phyloP scores from a whole-genome alignment of 257 asterid genomes.

The Capsicum chinense region DNA sequence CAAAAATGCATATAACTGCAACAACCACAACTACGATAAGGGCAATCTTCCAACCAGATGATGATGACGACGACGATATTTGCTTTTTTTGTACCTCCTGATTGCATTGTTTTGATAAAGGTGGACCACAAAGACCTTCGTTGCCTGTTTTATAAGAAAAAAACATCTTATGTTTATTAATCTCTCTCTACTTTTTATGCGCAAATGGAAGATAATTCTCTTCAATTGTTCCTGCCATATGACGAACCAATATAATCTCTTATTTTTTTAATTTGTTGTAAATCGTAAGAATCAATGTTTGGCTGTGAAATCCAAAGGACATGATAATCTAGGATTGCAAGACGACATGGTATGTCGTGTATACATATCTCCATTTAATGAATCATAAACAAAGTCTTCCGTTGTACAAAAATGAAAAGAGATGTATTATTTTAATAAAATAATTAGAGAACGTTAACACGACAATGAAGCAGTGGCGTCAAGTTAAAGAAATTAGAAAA shows the following conservation, averaged over 20 bases:
- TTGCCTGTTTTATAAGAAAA: constrained; percentile 52
- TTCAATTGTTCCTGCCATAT: not conserved
- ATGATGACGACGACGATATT: constrained; percentile 34
- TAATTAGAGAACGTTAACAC: not conserved
- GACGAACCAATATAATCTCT: not conserved
- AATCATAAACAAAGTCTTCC: not conserved
- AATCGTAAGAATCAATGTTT: not conserved
- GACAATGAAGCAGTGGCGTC: not conserved
- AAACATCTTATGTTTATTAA: not conserved
- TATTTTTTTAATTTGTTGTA: not conserved
- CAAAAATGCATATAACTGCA: constrained; percentile 36
- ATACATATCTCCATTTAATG: not conserved
- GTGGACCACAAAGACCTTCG: constrained; percentile 67
- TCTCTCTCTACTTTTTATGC: not conserved
- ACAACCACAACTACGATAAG: constrained; percentile 44
- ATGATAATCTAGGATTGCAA: not conserved
- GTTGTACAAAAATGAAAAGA: not conserved
- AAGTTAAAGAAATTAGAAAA: not conserved
- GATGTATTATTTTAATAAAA: no score
- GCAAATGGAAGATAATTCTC: not conserved
- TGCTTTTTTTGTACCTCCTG: constrained; percentile 38
- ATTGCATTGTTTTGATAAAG: constrained; percentile 55
- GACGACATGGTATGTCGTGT: not conserved
- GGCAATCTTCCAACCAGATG: constrained; percentile 33
- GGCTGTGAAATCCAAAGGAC: not conserved